Base-by-base conservation (phyloP, 495 filamentous ascomycete species). In the Coniosporium apollinis region DNA sequence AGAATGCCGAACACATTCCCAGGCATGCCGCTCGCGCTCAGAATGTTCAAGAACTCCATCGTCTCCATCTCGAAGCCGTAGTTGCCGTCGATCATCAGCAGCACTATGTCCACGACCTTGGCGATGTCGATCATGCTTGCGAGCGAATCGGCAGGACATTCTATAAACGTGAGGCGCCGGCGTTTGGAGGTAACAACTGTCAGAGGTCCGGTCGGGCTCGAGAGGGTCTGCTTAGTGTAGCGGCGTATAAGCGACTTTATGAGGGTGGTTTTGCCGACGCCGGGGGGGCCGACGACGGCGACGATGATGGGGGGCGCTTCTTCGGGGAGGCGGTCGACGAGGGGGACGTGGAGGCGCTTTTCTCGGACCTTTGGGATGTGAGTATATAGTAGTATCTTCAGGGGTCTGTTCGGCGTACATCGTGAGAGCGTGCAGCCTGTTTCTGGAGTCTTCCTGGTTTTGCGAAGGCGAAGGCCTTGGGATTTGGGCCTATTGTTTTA, bases 61-160 rank as follows among this genome's bases (percentile, higher is more conserved):
- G 89, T 97, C 62, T 97, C 89, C 89, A 97, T 97, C 60, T 97
- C 89, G 48, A 96, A 97, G 2, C 89, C 89, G 51, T 76, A 97
- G 59, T 94, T 94, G 22, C 86, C 91, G 51, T 97, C 89, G 40
- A 97, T 96, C 82, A 97, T 83, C 19, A 97, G 62, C 18, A 97
- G 61, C 3, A 97, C 83, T 43, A 96, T 94, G 51, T 97, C 89
- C 16, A 86, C 87, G 19, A 97, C 79, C 56, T 97, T 97, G 22
- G 87, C 76, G 17, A 94, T 66, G 59, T 97, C 89, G 41, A 97
- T 82, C 80, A 91, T 92, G 36, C 76, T 79, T 20, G 87, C 85
- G 32, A 97, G 71, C 18, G 72, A 76, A 46, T 96, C 85, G 48
- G 86, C 83, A 9, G 91, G 87, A 48, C 83, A 94, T 74, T 97